Evolutionary conservation across 164 flowering plant genomes (phyloP), one percentile per base, ranked within the genome.

Genomic region (Paratinospora sagittata): DNA sequence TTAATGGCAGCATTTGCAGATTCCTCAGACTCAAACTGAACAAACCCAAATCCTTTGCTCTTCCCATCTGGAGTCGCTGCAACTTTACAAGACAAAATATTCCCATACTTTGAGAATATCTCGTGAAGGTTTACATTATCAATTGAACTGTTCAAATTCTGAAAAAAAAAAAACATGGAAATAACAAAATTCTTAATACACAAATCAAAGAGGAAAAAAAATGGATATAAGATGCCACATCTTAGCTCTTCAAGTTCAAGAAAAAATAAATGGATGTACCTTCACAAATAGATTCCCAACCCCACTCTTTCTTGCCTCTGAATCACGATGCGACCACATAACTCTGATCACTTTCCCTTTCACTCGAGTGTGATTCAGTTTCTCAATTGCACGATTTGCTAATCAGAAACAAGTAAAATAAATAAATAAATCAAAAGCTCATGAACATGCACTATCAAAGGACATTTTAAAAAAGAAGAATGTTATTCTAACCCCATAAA

Each of bases 21-120:
- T 63, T 84, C 88, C 71, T 85, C 90, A 6, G 87, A 70, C 21
- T 86, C 94, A 82, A 87, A 92, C 76, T 94, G 98, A 55, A 92
- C 91, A 78, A 92, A 94, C 9, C 98, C 98, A 77, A 85, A 84
- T 14, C 98, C 95, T 72, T 78, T 89, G 77, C 97, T 94, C 84
- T 83, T 86, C 33, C 97, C 97, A 82, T 94, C 95, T 43, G 83
- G 89, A 67, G 79, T 78, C 14, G 71, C 77, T 30, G 71, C 93
- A 55, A 94, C 89, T 82, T 94, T 92, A 79, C 96, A 86, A 27
- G 98, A 94, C 69, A 87, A 55, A 9, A 94, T 83, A 61, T 79
- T 82, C 2, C 98, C 98, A 76, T 80, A 92, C 66, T 80, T 78
- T 47, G 75, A 64, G 74, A 94, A 94, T 73, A 88, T 77, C 17